These are phyloP conservation scores for Pigoraptor vietnamica DNA, from an alignment of 78 protist genomes.

Conservation along the genomic window DNA sequence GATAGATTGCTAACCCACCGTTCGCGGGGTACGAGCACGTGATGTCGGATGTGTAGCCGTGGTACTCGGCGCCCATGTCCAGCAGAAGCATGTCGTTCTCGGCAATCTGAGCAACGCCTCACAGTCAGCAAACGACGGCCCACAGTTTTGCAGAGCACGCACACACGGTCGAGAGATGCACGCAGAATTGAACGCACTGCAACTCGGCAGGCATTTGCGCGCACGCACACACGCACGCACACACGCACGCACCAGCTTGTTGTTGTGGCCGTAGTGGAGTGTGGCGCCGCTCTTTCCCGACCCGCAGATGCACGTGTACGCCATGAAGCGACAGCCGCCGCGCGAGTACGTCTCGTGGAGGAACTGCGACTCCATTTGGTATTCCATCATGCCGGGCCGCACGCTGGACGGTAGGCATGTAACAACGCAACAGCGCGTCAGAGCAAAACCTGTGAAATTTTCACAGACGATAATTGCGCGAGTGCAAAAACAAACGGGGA, in stretches of 20 bases:
- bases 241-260: background rate
- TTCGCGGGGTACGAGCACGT: conserved; percentile 74
- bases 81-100: conserved; percentile 54
- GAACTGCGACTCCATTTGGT: conserved; percentile 56
- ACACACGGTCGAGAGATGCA: too few species aligned
- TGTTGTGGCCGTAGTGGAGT: conserved; percentile 70
- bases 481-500: too few species aligned
- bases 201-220: too few species aligned
- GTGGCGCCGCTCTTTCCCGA: conserved; percentile 45
- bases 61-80: conserved; percentile 79
- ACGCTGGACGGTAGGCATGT: background rate
- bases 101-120: background rate
- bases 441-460: too few species aligned
- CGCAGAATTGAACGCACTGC: too few species aligned
- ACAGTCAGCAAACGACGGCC: too few species aligned
- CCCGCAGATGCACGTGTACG: conserved; percentile 69
- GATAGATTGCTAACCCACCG: too few species aligned
- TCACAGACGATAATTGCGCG: too few species aligned
- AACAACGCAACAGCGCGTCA: background rate
- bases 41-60: conserved; percentile 74
- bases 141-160: background rate
- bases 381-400: conserved; percentile 49
- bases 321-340: conserved; percentile 49
- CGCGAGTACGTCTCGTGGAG: conserved; percentile 37
- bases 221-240: background rate